A percentile compares a stretch with the other conserved stretches of the same genome.
phyloP scores from a whole-genome alignment of 169 alveolate species.

The Eimeria mitis region DNA sequence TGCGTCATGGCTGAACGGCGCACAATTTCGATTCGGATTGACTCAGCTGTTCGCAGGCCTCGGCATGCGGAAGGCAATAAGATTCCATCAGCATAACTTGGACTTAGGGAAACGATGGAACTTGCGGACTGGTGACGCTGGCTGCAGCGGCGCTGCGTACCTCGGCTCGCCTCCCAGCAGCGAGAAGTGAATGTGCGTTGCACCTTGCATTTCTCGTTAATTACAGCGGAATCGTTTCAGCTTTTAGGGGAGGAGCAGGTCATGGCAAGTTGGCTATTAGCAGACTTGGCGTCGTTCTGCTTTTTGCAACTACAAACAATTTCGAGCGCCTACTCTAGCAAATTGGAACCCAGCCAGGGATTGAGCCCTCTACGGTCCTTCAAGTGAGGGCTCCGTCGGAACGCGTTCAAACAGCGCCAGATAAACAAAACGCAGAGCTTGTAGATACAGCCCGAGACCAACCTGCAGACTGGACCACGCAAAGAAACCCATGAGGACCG shows the following conservation, averaged over 20 bases:
- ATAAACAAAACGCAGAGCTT: background rate
- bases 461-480: background rate
- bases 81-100: background rate
- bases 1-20: background rate
- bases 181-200: background rate
- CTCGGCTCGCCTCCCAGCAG: background rate
- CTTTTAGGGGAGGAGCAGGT: background rate
- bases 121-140: background rate
- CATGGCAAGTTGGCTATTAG: background rate
- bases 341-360: background rate
- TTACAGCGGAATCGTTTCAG: background rate
- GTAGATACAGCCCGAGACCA: background rate
- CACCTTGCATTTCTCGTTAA: background rate
- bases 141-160: background rate
- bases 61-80: no score
- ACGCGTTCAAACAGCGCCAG: background rate
- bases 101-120: background rate
- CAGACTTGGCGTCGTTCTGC: background rate
- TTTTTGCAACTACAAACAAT: background rate
- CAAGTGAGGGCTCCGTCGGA: background rate
- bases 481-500: no score
- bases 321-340: background rate
- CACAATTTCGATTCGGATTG: background rate
- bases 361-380: background rate
- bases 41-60: no score